phyloP scores from a whole-genome alignment of 2,329 filamentous ascomycete species.

The Ceratocystis cubensis region DNA sequence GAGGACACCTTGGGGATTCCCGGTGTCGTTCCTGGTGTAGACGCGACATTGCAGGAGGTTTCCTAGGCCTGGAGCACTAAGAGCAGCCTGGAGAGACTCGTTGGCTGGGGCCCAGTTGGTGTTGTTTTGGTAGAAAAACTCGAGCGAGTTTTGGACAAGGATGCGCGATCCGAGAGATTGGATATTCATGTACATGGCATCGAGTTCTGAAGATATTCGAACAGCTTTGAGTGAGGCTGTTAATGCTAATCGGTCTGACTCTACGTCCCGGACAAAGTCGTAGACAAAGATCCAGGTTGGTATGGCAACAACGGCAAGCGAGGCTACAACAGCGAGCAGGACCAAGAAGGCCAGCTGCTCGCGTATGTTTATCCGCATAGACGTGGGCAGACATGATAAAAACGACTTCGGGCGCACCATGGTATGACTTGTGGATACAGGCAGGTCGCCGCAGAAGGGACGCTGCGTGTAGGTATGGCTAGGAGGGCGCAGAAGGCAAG shows the following conservation, averaged over 20 bases:
- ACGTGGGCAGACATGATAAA: constrained; percentile 22
- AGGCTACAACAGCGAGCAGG: constrained; percentile 58
- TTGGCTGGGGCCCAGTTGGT: constrained; percentile 49
- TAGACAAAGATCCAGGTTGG: constrained; percentile 55
- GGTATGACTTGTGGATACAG: background rate
- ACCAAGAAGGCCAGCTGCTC: constrained; percentile 77
- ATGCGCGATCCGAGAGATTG: constrained; percentile 57
- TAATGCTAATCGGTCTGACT: constrained; percentile 53
- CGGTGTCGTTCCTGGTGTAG: constrained; percentile 55
- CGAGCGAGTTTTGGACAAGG: constrained; percentile 43
- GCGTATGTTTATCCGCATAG: constrained; percentile 75
- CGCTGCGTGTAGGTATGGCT: background rate
- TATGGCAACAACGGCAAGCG: constrained; percentile 65
- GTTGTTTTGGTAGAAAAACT: constrained; percentile 44
- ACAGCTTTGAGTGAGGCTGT: constrained; percentile 79
- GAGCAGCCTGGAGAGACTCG: constrained; percentile 57
- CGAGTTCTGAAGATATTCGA: constrained; percentile 64
- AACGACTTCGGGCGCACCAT: constrained; percentile 20
- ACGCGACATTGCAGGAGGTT: constrained; percentile 59
- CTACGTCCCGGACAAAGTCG: constrained; percentile 39
- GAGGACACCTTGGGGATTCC: constrained; percentile 43
- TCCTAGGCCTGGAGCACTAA: constrained; percentile 46
- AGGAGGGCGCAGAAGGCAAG: background rate
- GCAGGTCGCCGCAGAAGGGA: background rate
- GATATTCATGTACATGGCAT: constrained; percentile 65